A percentile compares a stretch with the other conserved stretches of the same genome.
Evolutionary conservation across 2,329 filamentous ascomycete species (phyloP).

Genomic region (Epichloe coenophiala): DNA sequence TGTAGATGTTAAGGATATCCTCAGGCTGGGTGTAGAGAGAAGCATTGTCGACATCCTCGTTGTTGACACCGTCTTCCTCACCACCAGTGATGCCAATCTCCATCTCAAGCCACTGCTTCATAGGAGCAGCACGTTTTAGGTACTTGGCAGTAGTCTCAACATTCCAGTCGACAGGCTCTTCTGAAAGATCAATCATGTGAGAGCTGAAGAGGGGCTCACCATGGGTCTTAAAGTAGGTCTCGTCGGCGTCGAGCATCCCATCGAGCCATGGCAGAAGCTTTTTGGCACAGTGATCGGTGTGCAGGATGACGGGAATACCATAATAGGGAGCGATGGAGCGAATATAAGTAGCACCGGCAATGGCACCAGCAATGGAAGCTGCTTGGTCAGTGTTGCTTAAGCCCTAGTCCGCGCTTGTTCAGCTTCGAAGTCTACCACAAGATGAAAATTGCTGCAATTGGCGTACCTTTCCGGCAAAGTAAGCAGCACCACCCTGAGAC

Average conservation of each 20-base stretch:
- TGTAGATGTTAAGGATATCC: constrained; percentile 86
- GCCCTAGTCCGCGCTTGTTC: constrained; percentile 30
- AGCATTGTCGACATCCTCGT: constrained; percentile 94
- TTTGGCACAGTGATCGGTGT: constrained; percentile 99
- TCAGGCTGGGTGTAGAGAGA: constrained; percentile 96
- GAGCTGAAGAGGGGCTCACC: constrained; percentile 87
- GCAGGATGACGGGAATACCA: constrained; percentile 80
- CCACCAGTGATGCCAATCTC: constrained; percentile 78
- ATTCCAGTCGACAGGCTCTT: constrained; percentile 84
- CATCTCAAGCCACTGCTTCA: constrained; percentile 99
- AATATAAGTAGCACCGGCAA: constrained; percentile 90
- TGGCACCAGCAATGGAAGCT: constrained; percentile 74
- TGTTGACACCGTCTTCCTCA: constrained; percentile 98
- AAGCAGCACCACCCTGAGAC: constrained; percentile 86
- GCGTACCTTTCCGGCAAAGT: constrained; percentile 72
- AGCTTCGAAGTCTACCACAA: neutral
- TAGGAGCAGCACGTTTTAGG: constrained; percentile 82
- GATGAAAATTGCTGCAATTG: neutral
- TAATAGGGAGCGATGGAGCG: constrained; percentile 76
- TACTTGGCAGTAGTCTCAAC: constrained; percentile 85
- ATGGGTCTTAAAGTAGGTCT: constrained; percentile 86
- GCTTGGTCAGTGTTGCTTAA: constrained; percentile 69
- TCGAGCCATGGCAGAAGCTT: constrained; percentile 98
- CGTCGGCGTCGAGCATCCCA: constrained; percentile 87
- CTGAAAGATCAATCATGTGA: constrained; percentile 97